Percentiles rank a stretch among this genome's conserved stretches.
Conservation (phyloP, 441 rosid species). For the Croton setiger region DNA sequence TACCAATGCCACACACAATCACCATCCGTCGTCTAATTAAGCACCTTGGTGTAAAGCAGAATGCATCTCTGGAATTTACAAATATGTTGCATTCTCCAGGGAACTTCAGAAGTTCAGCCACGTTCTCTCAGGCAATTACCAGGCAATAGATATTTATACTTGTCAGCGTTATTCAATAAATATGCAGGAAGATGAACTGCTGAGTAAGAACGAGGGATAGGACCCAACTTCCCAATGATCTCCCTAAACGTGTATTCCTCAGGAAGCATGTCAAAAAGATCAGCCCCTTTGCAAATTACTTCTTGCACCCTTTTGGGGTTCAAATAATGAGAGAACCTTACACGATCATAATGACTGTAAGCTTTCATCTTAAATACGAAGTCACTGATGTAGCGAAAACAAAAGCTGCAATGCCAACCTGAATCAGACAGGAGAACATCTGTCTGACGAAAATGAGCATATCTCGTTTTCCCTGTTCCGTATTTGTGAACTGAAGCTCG, state of each 20-base stretch:
- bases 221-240: slow-evolving; percentile 81
- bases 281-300: slow-evolving; percentile 72
- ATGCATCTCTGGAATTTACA: slow-evolving; percentile 20
- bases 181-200: slow-evolving; percentile 74
- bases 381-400: slow-evolving; percentile 66
- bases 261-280: slow-evolving; percentile 87
- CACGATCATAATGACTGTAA: slow-evolving; percentile 84
- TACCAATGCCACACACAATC: slow-evolving; percentile 20
- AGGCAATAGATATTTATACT: slow-evolving; percentile 72
- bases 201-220: slow-evolving; percentile 67
- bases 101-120: slow-evolving; percentile 47
- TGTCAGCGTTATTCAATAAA: slow-evolving; percentile 58
- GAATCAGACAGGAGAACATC: slow-evolving; percentile 64
- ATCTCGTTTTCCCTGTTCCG: slow-evolving; percentile 54
- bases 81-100: slow-evolving; percentile 13
- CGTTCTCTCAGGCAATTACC: slow-evolving; percentile 76
- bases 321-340: slow-evolving; percentile 71
- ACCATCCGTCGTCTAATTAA: slow-evolving; percentile 7
- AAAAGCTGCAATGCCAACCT: slow-evolving; percentile 97
- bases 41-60: slow-evolving; percentile 21
- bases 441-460: slow-evolving; percentile 77
- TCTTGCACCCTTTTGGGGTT: slow-evolving; percentile 71
- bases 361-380: slow-evolving; percentile 95
- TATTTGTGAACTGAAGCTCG: slow-evolving; percentile 79
- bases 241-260: slow-evolving; percentile 85